A percentile compares a stretch with the other conserved stretches of the same genome.
Conservation (phyloP, 2,329 filamentous ascomycete genomes). For the Bimuria novae-zelandiae region DNA sequence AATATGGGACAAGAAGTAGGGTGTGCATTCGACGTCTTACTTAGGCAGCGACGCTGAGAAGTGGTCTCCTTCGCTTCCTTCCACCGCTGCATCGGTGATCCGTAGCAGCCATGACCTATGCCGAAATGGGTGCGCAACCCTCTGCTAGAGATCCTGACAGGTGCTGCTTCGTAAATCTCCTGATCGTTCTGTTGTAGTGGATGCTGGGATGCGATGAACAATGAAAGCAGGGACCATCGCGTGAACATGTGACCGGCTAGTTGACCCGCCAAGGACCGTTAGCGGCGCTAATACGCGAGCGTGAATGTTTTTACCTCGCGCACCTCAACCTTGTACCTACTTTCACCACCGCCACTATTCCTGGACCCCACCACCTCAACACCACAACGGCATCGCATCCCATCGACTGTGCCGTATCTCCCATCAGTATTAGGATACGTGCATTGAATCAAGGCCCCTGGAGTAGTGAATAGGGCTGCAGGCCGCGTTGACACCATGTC, state of each 20-base stretch:
- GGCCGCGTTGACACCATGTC: constrained; percentile 38
- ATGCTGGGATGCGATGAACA: background rate
- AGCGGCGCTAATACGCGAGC: constrained; percentile 44
- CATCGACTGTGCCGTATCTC: constrained; percentile 22
- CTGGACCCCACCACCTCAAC: constrained; percentile 17
- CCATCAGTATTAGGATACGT: constrained; percentile 9
- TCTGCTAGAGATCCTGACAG: too few species aligned
- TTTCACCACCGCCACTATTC: constrained; percentile 27
- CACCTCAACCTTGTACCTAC: constrained; percentile 29
- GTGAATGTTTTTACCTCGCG: constrained; percentile 46
- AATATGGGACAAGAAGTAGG: too few species aligned
- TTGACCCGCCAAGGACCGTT: constrained; percentile 33
- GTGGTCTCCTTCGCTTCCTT: too few species aligned
- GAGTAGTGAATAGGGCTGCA: constrained; percentile 28
- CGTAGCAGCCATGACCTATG: too few species aligned
- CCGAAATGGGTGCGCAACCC: too few species aligned
- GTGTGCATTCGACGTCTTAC: too few species aligned
- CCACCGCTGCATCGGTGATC: too few species aligned
- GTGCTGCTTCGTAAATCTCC: background rate
- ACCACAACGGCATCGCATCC: constrained; percentile 29
- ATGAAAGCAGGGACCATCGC: constrained; percentile 11
- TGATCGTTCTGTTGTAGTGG: background rate
- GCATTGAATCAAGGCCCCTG: constrained; percentile 14
- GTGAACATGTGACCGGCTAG: constrained; percentile 32
- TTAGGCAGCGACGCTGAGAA: too few species aligned